Base-by-base conservation (phyloP, 202 grass and related monocot species). In the Carex sylvatica region DNA sequence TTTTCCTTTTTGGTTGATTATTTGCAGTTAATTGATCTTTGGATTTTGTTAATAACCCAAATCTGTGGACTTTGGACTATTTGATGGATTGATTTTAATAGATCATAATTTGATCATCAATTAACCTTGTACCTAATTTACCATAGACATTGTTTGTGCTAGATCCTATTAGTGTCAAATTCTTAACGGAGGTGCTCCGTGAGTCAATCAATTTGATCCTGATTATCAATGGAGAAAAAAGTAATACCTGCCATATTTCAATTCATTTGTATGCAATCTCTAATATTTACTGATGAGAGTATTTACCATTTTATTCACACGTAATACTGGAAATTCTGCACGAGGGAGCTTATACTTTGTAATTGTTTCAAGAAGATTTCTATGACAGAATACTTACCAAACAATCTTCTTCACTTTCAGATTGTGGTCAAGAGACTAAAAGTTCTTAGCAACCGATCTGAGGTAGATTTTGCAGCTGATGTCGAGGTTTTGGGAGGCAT, bases 341-440 rank as follows among this genome's bases (percentile, higher is more conserved):
- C 8, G 12, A 74, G 33, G 70, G 38, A 75, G 24, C 71, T 24
- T 49, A 19, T 52, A 18, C 12, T 30, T 16, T 16, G 30, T 78
- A 22, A 51, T 19, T 9, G 14, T 30, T 78, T 58, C 53, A 78
- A 26, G 44, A 78, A n/a, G 24, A 78, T 78, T 78, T 33, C 11
- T 76, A n/a, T 69, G 16, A n/a, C 35, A 65, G 36, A 60, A 46
- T 60, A 23, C 56, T 22, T 22, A 22, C 56, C 6, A 22, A 60
- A 20, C 62, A 36, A 80, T 87, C 19, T 80, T 80, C 71, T 58
- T 61, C 81, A 33, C 6, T 44, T 82, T n/a, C 42, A 97, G 93
- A 97, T 97, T 74, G 91, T 90, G 82, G 91, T 97, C 61, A 97
- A 93, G 70, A 91, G 83, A 54, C 82, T 97, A 61, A 97, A 88